Conservation (phyloP, 108 stramenopile genomes). For the Cyclostephanos tholiformis region DNA sequence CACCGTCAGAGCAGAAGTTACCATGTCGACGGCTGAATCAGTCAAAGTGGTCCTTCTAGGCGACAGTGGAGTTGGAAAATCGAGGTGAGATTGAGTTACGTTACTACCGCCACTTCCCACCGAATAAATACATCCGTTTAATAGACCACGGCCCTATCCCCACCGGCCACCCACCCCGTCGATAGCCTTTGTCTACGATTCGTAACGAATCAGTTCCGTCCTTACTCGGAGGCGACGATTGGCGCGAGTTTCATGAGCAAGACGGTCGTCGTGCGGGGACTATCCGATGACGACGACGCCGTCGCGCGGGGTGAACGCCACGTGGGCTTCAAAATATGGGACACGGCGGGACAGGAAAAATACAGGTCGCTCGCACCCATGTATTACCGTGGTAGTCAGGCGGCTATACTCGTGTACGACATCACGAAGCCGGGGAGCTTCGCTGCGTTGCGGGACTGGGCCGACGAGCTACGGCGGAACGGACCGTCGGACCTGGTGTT, state of each 20-base stretch:
- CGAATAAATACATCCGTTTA: not conserved
- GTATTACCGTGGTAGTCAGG: constrained; percentile 64
- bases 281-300: not conserved
- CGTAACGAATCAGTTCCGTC: constrained; percentile 56
- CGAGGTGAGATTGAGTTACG: constrained; percentile 13
- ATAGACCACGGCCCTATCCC: not conserved
- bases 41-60: constrained; percentile 55
- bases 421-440: constrained; percentile 49
- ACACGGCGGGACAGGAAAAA: constrained; percentile 92
- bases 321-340: constrained; percentile 78
- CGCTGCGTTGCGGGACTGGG: constrained; percentile 46
- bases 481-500: constrained; percentile 46
- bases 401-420: constrained; percentile 61
- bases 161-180: not conserved
- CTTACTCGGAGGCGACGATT: constrained; percentile 60
- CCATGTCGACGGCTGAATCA: constrained; percentile 12
- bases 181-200: constrained; percentile 54
- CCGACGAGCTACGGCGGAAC: constrained; percentile 32
- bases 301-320: constrained; percentile 13
- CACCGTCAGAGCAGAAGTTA: not conserved
- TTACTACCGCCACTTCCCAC: not conserved
- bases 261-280: constrained; percentile 24
- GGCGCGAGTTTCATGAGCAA: constrained; percentile 66
- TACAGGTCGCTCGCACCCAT: constrained; percentile 86
- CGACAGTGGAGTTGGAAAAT: constrained; percentile 65